A percentile compares a stretch with the other conserved stretches of the same genome.
Evolutionary conservation across 495 filamentous ascomycete genomes (phyloP).

Genomic region (Aspergillus heteromorphus): DNA sequence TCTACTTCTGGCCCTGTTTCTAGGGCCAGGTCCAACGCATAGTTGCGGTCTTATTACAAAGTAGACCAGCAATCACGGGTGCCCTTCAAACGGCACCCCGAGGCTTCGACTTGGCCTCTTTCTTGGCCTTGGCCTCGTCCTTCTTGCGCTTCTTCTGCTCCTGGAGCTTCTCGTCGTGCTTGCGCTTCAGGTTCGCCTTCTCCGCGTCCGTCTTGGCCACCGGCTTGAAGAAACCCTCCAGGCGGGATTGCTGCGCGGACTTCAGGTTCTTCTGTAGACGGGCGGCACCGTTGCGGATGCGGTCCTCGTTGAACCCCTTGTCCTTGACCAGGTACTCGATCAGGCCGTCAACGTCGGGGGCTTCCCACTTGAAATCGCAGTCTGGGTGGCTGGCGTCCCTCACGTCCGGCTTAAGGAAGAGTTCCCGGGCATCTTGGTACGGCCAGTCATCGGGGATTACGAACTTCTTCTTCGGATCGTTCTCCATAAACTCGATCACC

Average conservation of each 20-base stretch:
- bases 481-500: slow-evolving; percentile 71
- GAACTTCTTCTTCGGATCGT: slow-evolving; percentile 72
- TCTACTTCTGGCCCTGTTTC: neutral
- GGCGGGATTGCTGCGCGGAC: slow-evolving; percentile 75
- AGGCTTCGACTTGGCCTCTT: slow-evolving; percentile 81
- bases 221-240: slow-evolving; percentile 98
- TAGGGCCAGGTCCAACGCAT: neutral
- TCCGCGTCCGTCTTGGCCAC: slow-evolving; percentile 83
- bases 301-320: slow-evolving; percentile 95
- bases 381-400: slow-evolving; percentile 75
- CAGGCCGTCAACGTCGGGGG: slow-evolving; percentile 82
- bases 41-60: neutral
- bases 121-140: slow-evolving; percentile 79
- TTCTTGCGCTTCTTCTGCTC: slow-evolving; percentile 93
- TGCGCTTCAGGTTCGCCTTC: slow-evolving; percentile 78
- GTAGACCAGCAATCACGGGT: neutral
- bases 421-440: slow-evolving; percentile 80
- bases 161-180: slow-evolving; percentile 82
- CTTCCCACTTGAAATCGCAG: slow-evolving; percentile 97
- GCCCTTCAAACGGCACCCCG: slow-evolving; percentile 54
- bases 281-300: slow-evolving; percentile 70
- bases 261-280: slow-evolving; percentile 84
- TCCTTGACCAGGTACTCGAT: slow-evolving; percentile 83
- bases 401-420: slow-evolving; percentile 88
- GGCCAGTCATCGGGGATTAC: slow-evolving; percentile 89